Evolutionary conservation across 306 rosid genomes (phyloP), one percentile per base, ranked within the genome.

Genomic region (Glycine soja): DNA sequence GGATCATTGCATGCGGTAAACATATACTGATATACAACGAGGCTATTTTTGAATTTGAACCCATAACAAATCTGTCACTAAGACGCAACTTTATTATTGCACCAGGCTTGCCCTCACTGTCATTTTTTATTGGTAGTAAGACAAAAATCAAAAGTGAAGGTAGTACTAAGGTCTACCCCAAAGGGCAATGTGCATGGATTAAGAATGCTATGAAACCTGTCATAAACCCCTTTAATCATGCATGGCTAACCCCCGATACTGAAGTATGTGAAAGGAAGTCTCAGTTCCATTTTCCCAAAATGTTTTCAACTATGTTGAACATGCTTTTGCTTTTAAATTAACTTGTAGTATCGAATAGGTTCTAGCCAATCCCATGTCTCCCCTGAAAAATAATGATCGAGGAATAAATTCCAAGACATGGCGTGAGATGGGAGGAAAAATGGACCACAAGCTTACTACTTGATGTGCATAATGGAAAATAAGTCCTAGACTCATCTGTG

Each of bases 221-320:
- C 67, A 67, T 42, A 12, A 36, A 36, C 40, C 54, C 58, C 34
- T 80, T 71, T 16, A 71, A 16, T 16, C n/a, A 80, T 47, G 64
- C 19, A 36, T 15, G 80, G 52, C 16, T 64, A 48, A 50, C 63
- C 72, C 16, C 50, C 16, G 18, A 10, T 79, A 13, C 58, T 32
- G 43, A 70, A 70, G 62, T 71, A 59, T 34, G 77, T 71, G 78
- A 80, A 80, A 46, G 78, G 61, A 18, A 47, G 64, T 70, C 43
- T 1, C 12, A 2, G 83, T 80, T 80, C 45, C 78, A 80, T 59
- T 34, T 80, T 61, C 83, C 83, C 53, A 71, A 80, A 58, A 80
- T 16, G 43, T 71, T 58, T 48, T 58, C 69, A 50, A 59, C 62
- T 10, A 42, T 18, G 57, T 67, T 77, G 53, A 64, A 64, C 65